Conservation (phyloP, 345 rosid species). For the Geranium rotundifolium region DNA sequence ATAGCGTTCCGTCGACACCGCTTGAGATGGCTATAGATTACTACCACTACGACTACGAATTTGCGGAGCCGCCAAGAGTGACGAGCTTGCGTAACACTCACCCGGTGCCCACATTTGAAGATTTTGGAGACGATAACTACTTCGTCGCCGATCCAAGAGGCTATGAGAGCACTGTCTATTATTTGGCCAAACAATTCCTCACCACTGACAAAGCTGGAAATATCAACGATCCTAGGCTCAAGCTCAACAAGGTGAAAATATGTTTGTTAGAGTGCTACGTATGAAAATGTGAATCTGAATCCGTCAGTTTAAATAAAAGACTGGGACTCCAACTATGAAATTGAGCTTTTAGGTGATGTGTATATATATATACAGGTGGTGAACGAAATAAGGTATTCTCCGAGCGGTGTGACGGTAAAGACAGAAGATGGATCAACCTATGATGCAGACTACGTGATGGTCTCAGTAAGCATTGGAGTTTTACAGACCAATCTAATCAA, state of each 20-base stretch:
- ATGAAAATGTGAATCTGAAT: too few species aligned
- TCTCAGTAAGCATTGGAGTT: slow-evolving; percentile 24
- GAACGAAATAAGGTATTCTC: slow-evolving; percentile 10
- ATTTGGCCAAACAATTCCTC: slow-evolving; percentile 19
- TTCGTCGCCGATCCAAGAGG: slow-evolving; percentile 27
- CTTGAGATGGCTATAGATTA: slow-evolving; percentile 28
- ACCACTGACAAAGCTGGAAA: slow-evolving; percentile 1
- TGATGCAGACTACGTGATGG: slow-evolving; percentile 13
- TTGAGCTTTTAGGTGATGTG: neutral
- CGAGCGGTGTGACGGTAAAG: slow-evolving; percentile 15
- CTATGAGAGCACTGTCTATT: slow-evolving; percentile 13
- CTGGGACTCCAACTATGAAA: too few species aligned
- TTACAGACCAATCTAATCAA: slow-evolving; percentile 21
- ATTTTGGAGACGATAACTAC: slow-evolving; percentile 14
- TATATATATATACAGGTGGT: slow-evolving; percentile 5
- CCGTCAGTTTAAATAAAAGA: too few species aligned
- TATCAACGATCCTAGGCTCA: slow-evolving; percentile 18
- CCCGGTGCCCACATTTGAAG: slow-evolving; percentile 14
- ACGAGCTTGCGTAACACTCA: too few species aligned
- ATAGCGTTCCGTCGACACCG: slow-evolving; percentile 20
- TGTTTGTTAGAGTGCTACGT: too few species aligned
- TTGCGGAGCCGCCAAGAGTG: slow-evolving; percentile 27
- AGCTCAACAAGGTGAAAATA: slow-evolving; percentile 24
- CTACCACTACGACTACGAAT: slow-evolving; percentile 21
- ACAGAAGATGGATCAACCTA: slow-evolving; percentile 19